phyloP scores from a whole-genome alignment of 129 eudicot genomes.

The Dittrichia graveolens region DNA sequence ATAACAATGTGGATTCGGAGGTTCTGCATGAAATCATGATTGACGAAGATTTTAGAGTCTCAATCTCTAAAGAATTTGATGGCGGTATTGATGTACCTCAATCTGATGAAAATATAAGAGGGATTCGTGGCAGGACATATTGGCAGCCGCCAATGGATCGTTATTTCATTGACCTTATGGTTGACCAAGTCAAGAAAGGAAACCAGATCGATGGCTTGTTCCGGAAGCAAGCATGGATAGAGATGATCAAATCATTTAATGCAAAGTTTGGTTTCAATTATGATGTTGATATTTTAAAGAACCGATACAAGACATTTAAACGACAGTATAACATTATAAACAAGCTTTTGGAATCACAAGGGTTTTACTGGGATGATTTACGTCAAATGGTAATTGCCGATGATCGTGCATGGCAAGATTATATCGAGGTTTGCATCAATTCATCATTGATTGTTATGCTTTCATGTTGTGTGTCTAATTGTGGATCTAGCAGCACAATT shows the following conservation, averaged over 20 bases:
- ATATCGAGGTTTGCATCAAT: conserved; percentile 47
- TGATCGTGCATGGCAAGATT: conserved; percentile 56
- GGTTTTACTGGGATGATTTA: conserved; percentile 55
- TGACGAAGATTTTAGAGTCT: conserved; percentile 42
- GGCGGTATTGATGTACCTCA: conserved; percentile 15
- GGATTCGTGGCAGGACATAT: conserved; percentile 43
- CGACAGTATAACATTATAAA: conserved; percentile 48
- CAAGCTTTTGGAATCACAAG: conserved; percentile 48
- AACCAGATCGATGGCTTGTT: conserved; percentile 53
- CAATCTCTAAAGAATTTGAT: conserved; percentile 26
- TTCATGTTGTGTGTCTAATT: background rate
- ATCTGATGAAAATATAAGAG: conserved; percentile 26
- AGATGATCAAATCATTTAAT: conserved; percentile 48
- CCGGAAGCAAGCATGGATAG: conserved; percentile 56
- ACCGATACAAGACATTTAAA: conserved; percentile 48
- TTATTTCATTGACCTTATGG: conserved; percentile 54
- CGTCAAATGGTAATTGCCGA: conserved; percentile 57
- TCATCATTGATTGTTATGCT: background rate
- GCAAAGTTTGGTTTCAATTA: conserved; percentile 45
- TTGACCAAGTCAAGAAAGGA: conserved; percentile 52
- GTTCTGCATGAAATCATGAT: conserved; percentile 49
- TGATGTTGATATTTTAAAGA: conserved; percentile 51
- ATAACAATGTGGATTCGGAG: conserved; percentile 35
- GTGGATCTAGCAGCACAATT: no score
- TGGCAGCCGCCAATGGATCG: conserved; percentile 69